phyloP scores from a whole-genome alignment of 2,329 filamentous ascomycete genomes.

The Arthrobotrys entomopaga region DNA sequence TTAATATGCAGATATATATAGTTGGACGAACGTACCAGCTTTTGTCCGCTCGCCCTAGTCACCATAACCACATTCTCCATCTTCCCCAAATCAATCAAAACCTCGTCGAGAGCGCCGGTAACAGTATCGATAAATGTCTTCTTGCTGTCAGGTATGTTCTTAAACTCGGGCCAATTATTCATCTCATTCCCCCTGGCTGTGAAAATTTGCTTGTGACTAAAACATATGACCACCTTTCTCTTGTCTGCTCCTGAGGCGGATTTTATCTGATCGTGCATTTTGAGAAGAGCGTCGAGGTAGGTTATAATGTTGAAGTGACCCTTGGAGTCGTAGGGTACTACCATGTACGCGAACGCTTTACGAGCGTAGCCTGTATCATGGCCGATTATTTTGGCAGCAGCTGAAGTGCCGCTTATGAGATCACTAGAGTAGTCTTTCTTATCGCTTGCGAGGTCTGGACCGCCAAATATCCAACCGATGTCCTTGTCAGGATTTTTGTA shows the following conservation, averaged over 20 bases:
- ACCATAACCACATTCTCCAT: constrained; percentile 40
- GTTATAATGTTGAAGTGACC: constrained; percentile 21
- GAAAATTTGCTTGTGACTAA: constrained; percentile 17
- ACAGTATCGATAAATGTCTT: constrained; percentile 34
- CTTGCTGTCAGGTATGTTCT: constrained; percentile 7
- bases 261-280: constrained; percentile 45
- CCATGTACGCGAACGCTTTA: constrained; percentile 26
- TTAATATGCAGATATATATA: neutral
- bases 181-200: constrained; percentile 28
- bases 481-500: constrained; percentile 13
- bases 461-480: constrained; percentile 38
- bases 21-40: constrained; percentile 28
- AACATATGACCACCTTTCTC: constrained; percentile 31
- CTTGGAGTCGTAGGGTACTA: constrained; percentile 31
- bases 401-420: constrained; percentile 16
- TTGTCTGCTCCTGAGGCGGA: neutral
- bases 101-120: constrained; percentile 25
- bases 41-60: constrained; percentile 21
- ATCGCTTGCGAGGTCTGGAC: constrained; percentile 15
- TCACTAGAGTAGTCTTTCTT: constrained; percentile 20
- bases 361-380: constrained; percentile 21
- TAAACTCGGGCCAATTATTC: constrained; percentile 29
- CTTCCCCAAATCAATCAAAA: constrained; percentile 32
- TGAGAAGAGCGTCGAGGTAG: constrained; percentile 35
- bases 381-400: constrained; percentile 37